These are phyloP conservation scores for Paracorniculantispora psalliotae DNA, from an alignment of 2,329 filamentous ascomycete genomes.

Conservation along the genomic window DNA sequence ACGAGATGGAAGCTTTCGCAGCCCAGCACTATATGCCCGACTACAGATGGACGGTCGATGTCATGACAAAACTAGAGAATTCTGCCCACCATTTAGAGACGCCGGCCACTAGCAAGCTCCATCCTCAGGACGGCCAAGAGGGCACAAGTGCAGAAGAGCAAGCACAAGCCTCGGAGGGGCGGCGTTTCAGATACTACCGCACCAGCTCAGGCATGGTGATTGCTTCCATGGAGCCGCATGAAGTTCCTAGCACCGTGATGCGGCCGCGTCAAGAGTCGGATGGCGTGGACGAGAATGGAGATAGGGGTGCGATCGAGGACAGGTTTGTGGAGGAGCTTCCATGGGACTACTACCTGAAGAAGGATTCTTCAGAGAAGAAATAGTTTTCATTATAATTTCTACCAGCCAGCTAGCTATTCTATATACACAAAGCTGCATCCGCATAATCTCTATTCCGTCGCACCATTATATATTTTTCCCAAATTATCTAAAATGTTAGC, in stretches of 20 bases:
- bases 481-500: no score
- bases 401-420: no score
- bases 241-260: not conserved
- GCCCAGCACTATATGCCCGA: not conserved
- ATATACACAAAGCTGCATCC: no score
- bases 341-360: not conserved
- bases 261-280: slow-evolving; percentile 2
- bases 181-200: not conserved
- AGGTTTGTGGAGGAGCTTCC: not conserved
- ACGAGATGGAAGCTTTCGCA: not conserved
- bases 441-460: no score
- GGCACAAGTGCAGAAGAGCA: not conserved
- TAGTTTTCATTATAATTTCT: no score
- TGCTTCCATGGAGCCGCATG: not conserved
- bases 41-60: not conserved
- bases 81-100: no score
- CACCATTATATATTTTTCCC: no score
- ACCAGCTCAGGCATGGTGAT: not conserved
- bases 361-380: not conserved
- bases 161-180: not conserved
- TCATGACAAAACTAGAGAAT: not conserved
- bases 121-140: no score
- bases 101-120: no score
- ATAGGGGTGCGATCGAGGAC: not conserved
- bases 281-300: not conserved